Evolutionary conservation across 1,284 basidiomycete genomes (phyloP).

Genomic region (Butyriboletus appendiculatus): DNA sequence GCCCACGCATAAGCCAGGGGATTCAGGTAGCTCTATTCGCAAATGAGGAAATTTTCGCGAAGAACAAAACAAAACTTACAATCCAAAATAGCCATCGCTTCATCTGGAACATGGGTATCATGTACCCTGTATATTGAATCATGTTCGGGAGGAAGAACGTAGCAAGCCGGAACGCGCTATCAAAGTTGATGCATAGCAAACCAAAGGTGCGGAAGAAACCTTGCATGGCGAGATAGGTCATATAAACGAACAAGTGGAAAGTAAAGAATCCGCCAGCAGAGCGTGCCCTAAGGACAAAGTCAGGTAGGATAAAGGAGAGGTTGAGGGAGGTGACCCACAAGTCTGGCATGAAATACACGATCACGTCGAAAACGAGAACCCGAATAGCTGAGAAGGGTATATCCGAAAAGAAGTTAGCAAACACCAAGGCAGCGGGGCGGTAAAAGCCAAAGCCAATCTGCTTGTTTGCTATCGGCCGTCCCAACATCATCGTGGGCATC

Average conservation of each 20-base stretch:
- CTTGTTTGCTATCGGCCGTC: conserved; percentile 72
- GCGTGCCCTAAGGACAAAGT: conserved; percentile 37
- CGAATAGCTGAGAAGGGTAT: conserved; percentile 72
- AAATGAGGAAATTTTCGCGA: conserved; percentile 5
- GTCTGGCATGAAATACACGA: conserved; percentile 76
- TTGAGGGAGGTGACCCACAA: conserved; percentile 36
- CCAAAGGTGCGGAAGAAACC: conserved; percentile 77
- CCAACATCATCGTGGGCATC: conserved; percentile 73
- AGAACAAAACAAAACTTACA: conserved; percentile 33
- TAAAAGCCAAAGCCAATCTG: conserved; percentile 84
- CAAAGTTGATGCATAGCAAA: conserved; percentile 62
- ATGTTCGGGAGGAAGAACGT: conserved; percentile 68
- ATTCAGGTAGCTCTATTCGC: conserved; percentile 66
- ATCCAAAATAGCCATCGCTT: conserved; percentile 91
- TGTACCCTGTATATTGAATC: conserved; percentile 55
- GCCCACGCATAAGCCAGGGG: conserved; percentile 81
- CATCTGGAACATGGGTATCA: conserved; percentile 75
- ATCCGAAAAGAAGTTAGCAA: conserved; percentile 77
- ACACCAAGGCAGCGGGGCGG: conserved; percentile 70
- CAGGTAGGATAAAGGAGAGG: neutral
- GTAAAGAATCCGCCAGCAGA: conserved; percentile 71
- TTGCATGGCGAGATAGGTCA: conserved; percentile 66
- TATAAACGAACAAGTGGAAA: conserved; percentile 66
- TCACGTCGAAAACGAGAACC: conserved; percentile 64
- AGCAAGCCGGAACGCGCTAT: conserved; percentile 59